Percentiles rank a stretch among this genome's conserved stretches.
Evolutionary conservation across 2,329 filamentous ascomycete species (phyloP).

Genomic region (Diplocarpon mali): DNA sequence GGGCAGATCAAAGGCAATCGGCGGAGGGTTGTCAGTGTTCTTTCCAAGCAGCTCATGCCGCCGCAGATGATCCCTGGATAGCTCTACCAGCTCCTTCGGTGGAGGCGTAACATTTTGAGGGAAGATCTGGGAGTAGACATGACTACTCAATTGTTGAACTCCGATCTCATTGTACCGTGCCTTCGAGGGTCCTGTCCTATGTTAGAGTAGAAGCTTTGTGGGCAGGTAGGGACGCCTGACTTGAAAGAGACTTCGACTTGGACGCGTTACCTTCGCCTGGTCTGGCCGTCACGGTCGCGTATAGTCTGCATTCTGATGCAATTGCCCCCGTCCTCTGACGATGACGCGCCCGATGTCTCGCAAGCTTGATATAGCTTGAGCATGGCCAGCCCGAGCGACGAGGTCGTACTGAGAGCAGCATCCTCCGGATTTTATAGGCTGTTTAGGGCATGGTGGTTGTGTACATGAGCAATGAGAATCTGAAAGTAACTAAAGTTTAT

Average conservation of each 20-base stretch:
- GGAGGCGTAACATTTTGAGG: constrained; percentile 43
- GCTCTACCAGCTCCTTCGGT: constrained; percentile 60
- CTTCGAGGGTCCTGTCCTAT: constrained; percentile 30
- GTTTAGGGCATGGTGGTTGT: constrained; percentile 17
- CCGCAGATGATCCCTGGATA: constrained; percentile 71
- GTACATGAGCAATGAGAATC: neutral
- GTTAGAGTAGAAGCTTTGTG: constrained; percentile 3
- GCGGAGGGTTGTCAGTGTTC: constrained; percentile 64
- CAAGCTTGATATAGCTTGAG: constrained; percentile 40
- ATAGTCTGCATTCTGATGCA: constrained; percentile 34
- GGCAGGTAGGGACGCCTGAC: constrained; percentile 7
- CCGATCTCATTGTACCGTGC: constrained; percentile 85
- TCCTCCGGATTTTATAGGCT: constrained; percentile 14
- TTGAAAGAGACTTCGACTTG: constrained; percentile 8
- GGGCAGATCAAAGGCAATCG: constrained; percentile 81
- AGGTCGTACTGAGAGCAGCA: constrained; percentile 24
- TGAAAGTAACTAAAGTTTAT: too few species aligned
- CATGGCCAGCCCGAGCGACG: constrained; percentile 23
- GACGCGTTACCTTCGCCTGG: neutral
- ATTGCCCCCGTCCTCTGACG: constrained; percentile 23
- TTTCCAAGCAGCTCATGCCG: constrained; percentile 85
- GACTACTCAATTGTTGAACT: constrained; percentile 81
- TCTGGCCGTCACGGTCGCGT: constrained; percentile 16
- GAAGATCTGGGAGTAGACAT: constrained; percentile 80
- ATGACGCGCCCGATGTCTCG: constrained; percentile 35